Conservation (phyloP, 2,329 filamentous ascomycete genomes). For the Calonectria crousiana region DNA sequence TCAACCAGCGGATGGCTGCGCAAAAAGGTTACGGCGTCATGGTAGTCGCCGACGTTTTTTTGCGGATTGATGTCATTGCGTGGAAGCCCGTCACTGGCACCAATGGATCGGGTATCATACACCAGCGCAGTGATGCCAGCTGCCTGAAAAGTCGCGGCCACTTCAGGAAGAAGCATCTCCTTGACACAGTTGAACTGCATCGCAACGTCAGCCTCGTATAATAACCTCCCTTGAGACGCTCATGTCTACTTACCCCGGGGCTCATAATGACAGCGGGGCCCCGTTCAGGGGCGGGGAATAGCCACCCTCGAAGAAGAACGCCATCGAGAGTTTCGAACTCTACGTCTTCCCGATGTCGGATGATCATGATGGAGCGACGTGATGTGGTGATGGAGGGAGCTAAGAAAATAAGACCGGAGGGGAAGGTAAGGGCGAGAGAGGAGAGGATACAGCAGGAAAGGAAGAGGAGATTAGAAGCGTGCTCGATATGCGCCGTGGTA, state of each 20-base stretch:
- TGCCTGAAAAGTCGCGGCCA: conserved; percentile 48
- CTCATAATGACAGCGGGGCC: conserved; percentile 47
- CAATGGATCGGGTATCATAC: conserved; percentile 53
- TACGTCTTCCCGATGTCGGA: conserved; percentile 41
- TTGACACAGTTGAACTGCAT: conserved; percentile 39
- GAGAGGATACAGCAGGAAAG: background rate
- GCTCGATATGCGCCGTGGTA: background rate
- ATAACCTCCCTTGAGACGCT: background rate
- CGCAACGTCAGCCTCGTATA: background rate
- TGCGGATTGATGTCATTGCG: conserved; percentile 53
- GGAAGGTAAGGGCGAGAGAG: background rate
- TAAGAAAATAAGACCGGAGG: background rate
- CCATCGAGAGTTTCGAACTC: conserved; percentile 57
- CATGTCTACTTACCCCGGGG: conserved; percentile 39
- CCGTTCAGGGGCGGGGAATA: conserved; percentile 47
- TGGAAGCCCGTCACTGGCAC: conserved; percentile 52
- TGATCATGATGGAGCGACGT: conserved; percentile 13
- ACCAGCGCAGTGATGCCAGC: conserved; percentile 50
- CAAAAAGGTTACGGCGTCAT: conserved; percentile 54
- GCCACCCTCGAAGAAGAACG: conserved; percentile 51
- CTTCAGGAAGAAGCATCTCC: conserved; percentile 48
- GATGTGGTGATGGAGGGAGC: background rate
- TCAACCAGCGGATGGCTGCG: conserved; percentile 56
- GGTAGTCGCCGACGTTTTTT: conserved; percentile 46
- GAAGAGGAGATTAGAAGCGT: background rate